Evolutionary conservation across 805 yeast species (phyloP).

Genomic region (Candida montana): DNA sequence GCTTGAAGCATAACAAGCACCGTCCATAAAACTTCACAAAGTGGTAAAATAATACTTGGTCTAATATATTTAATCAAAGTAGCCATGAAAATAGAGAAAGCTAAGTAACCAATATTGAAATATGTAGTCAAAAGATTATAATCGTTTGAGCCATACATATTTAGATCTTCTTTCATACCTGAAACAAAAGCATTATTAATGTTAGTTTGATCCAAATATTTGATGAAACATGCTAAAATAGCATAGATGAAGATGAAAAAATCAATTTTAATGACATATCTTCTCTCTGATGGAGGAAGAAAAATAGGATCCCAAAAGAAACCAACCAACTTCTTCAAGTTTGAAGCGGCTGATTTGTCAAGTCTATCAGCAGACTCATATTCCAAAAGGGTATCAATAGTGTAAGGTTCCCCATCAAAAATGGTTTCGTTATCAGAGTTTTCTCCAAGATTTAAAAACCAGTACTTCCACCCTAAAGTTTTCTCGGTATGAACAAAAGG

Average conservation of each 20-base stretch:
- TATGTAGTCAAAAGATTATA: constrained; percentile 27
- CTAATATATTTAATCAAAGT: constrained; percentile 4
- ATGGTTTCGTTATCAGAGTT: constrained; percentile 3
- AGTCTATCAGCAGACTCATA: constrained; percentile 4
- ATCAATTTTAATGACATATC: constrained; percentile 11
- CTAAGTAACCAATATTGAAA: constrained; percentile 11
- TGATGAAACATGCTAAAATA: constrained; percentile 28
- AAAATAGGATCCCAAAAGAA: constrained; percentile 10
- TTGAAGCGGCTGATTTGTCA: constrained; percentile 5
- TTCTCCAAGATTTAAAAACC: background rate
- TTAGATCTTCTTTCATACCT: constrained; percentile 51
- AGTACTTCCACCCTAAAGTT: background rate
- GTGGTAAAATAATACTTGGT: constrained; percentile 9
- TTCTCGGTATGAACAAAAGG: too few species aligned
- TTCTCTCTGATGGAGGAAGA: constrained; percentile 9
- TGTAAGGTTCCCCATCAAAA: constrained; percentile 10
- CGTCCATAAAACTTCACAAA: constrained; percentile 11
- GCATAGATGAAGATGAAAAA: constrained; percentile 10
- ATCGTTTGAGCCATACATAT: constrained; percentile 51
- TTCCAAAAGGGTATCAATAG: constrained; percentile 5
- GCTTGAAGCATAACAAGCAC: constrained; percentile 9
- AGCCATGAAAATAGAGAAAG: constrained; percentile 4
- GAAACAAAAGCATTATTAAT: constrained; percentile 59
- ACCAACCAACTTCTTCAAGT: constrained; percentile 8
- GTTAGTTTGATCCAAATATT: constrained; percentile 51